Conservation (phyloP, 257 asterid genomes). For the Voacanga thouarsii region DNA sequence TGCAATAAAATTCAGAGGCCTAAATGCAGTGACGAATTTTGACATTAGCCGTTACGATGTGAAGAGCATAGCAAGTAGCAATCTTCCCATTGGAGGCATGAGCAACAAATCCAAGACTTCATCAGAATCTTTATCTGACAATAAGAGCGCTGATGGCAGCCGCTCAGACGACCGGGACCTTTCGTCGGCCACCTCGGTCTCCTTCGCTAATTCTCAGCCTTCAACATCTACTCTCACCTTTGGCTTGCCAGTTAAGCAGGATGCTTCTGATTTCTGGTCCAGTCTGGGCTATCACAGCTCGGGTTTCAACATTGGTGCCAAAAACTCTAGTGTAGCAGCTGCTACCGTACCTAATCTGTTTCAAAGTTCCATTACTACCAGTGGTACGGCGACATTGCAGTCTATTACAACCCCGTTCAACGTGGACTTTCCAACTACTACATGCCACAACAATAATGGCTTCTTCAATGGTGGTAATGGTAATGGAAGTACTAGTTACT, state of each 20-base stretch:
- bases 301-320: slow-evolving; percentile 9
- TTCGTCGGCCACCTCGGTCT: slow-evolving; percentile 29
- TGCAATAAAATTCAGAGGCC: slow-evolving; percentile 77
- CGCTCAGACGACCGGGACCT: slow-evolving; percentile 26
- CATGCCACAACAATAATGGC: slow-evolving; percentile 16
- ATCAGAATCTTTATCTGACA: slow-evolving; percentile 35
- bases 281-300: slow-evolving; percentile 39
- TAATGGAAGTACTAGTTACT: slow-evolving; percentile 9
- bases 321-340: slow-evolving; percentile 12
- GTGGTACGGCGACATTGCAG: slow-evolving; percentile 11
- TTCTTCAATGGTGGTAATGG: slow-evolving; percentile 20
- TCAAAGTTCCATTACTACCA: slow-evolving; percentile 4
- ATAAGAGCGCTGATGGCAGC: slow-evolving; percentile 21
- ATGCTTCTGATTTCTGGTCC: slow-evolving; percentile 48
- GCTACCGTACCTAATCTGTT: slow-evolving; percentile 1
- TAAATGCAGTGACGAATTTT: slow-evolving; percentile 75
- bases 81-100: slow-evolving; percentile 61
- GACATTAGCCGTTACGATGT: slow-evolving; percentile 79
- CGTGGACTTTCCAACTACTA: slow-evolving; percentile 26
- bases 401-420: slow-evolving; percentile 22
- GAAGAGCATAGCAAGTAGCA: slow-evolving; percentile 61
- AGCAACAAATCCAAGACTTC: slow-evolving; percentile 43
- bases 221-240: slow-evolving; percentile 30
- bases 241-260: slow-evolving; percentile 42
- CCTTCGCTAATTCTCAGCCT: slow-evolving; percentile 18